Base-by-base conservation (phyloP, 1,284 basidiomycete species). In the Tilletia indica region DNA sequence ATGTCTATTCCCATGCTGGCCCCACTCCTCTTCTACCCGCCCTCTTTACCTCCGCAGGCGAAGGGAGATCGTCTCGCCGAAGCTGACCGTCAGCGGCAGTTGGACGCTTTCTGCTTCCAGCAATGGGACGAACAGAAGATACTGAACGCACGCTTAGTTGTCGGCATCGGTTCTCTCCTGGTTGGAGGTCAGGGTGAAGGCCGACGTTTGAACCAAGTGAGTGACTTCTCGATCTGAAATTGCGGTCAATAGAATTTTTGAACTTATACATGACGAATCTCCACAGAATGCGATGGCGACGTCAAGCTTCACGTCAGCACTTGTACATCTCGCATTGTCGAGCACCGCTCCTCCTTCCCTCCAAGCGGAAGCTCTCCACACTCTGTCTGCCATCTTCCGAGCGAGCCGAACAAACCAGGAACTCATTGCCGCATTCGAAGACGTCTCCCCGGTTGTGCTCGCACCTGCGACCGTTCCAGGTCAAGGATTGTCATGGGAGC, bases 111-210 rank as follows among this genome's bases (percentile, higher is more conserved):
- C 85, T 91, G 94, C 0, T 87, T 98, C 48, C 97, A 99, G 84
- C 94, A 94, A 82, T 99, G 97, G 97, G 93, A 94, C 75, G 88
- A 90, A 68, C 93, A 95, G 82, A 97, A 97, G 84, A 85, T 90
- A 21, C 87, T 89, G 67, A 96, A 95, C 80, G 90, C 91, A 1
- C 87, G 89, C 0, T 86, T 94, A 21, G 89, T 93, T 12, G 86
- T 98, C 3, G 90, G 90, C 34, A 89, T 97, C 69, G 89, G 93
- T 88, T 91, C 85, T 5, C 87, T 87, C 78, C 84, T 89, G 25
- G 86, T 89, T 48, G 83, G 83, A 0, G 86, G 85, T 0, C 83
- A 84, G 42, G 86, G 85, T 3, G 82, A 83, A 9, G 85, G 85
- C 0, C 78, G 83, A 45, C 77, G 90, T 88, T 81, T 91, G 89